These are phyloP conservation scores for Geotrichum histeridarum DNA, from an alignment of 1,139 yeast genomes.

Conservation along the genomic window DNA sequence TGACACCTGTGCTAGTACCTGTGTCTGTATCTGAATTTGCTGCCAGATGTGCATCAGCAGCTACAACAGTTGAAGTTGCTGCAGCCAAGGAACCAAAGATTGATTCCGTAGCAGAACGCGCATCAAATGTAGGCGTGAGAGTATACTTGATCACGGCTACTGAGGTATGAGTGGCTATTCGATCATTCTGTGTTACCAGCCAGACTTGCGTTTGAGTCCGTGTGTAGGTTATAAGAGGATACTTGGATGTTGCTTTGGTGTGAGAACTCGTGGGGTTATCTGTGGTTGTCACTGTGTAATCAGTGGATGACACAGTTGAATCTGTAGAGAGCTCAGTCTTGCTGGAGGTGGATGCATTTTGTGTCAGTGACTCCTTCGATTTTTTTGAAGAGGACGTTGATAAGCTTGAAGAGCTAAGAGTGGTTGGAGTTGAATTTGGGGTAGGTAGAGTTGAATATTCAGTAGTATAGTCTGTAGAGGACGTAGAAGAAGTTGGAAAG, in stretches of 20 bases:
- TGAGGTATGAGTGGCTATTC: constrained; percentile 17
- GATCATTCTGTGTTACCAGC: constrained; percentile 11
- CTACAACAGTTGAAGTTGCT: constrained; percentile 10
- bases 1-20: constrained; percentile 29
- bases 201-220: constrained; percentile 18
- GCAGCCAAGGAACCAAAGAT: constrained; percentile 6
- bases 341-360: too few relatives aligned
- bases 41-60: neutral
- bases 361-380: too few relatives aligned
- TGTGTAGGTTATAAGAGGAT: constrained; percentile 9
- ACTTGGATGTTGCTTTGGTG: neutral
- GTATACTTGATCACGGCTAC: constrained; percentile 13
- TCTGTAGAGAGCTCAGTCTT: too few relatives aligned
- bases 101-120: constrained; percentile 15
- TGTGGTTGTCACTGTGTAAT: too few relatives aligned
- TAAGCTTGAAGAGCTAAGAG: too few relatives aligned
- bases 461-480: too few relatives aligned
- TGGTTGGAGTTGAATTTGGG: too few relatives aligned
- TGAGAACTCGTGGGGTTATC: too few relatives aligned
- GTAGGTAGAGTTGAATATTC: too few relatives aligned
- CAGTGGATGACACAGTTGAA: too few relatives aligned
- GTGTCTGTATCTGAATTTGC: neutral
- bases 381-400: too few relatives aligned
- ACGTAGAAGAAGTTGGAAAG: too few relatives aligned
- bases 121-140: constrained; percentile 20